Base-by-base conservation (phyloP, 2,329 filamentous ascomycete species). In the Ceratocystis destructans region DNA sequence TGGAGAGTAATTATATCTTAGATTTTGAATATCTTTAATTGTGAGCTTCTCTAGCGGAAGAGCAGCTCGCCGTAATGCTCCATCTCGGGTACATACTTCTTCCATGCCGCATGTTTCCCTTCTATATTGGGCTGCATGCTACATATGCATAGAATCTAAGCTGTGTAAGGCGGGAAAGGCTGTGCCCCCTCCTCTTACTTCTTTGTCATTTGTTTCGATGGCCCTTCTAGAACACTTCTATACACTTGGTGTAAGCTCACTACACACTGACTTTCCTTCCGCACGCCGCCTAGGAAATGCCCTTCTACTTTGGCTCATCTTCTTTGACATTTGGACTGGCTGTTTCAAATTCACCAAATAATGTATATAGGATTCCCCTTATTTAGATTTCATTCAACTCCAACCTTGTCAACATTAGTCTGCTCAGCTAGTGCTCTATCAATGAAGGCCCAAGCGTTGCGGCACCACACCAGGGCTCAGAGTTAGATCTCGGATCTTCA, bases 121-220 rank as follows among this genome's bases (percentile, higher is more conserved):
- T 41, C 37, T 41, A 41, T 15, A 41, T 41, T 41, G 37, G 37
- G 37, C 12, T 41, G 46, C n/a, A 48, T 48, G 46, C 46, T 48
- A 48, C 46, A 20, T 8, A 20, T 50, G 48, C n/a, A 8, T 22
- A 20, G 48, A 20, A 20, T 50, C 17, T 20, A 20, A 22, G n/a
- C 12, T 50, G 22, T 64, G 62, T 37, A 64, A 46, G 31, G 45
- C 45, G 48, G 48, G 48, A 50, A 41, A 50, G 45, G 45, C 28
- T 64, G 45, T 44, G 33, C 28, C 12, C 37, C 37, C 37, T 53
- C 53, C 7, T 53, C 31, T 55, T 64, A 28, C 1, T 48, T 15
- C 4, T 64, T 22, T 7, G 22, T 64, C 22, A 20, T 20, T 28
- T 37, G 37, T 41, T 62, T 45, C 20, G 20, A 22, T 8, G 17